A percentile compares a stretch with the other conserved stretches of the same genome.
These are phyloP conservation scores for Aspergillus cavernicola DNA, from an alignment of 495 filamentous ascomycete genomes.

Conservation along the genomic window DNA sequence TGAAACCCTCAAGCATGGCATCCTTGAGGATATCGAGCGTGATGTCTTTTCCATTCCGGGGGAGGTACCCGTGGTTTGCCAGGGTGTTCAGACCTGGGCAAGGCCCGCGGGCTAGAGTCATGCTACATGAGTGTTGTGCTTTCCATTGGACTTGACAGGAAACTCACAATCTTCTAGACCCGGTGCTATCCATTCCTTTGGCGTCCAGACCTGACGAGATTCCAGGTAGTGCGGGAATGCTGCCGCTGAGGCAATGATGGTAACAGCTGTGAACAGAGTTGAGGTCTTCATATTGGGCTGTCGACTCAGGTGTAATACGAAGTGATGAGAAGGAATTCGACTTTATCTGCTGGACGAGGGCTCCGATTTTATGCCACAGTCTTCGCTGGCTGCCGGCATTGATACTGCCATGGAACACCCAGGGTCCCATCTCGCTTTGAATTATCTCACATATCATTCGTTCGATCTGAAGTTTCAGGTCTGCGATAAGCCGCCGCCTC, in stretches of 20 bases:
- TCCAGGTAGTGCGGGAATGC: conserved; percentile 13
- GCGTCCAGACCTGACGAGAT: neutral
- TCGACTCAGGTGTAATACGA: neutral
- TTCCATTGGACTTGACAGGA: neutral
- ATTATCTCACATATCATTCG: neutral
- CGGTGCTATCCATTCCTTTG: conserved; percentile 12
- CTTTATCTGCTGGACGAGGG: neutral
- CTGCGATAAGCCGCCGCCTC: neutral
- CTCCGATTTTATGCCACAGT: neutral
- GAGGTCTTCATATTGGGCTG: conserved; percentile 12
- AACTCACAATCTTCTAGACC: conserved; percentile 9
- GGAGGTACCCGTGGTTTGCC: conserved; percentile 56
- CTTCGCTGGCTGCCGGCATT: too few species aligned
- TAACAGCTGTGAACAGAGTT: neutral
- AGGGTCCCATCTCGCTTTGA: too few species aligned
- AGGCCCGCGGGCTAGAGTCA: conserved; percentile 11
- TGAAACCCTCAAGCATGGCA: conserved; percentile 15
- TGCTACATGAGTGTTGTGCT: neutral
- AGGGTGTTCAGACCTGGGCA: conserved; percentile 52
- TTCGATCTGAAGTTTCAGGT: neutral
- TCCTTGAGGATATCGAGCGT: conserved; percentile 12
- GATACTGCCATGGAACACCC: too few species aligned
- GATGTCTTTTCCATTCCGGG: conserved; percentile 25
- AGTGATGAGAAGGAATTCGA: neutral
- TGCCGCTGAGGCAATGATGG: neutral